phyloP scores from a whole-genome alignment of 2,329 filamentous ascomycete genomes.

The Cercospora zeina region DNA sequence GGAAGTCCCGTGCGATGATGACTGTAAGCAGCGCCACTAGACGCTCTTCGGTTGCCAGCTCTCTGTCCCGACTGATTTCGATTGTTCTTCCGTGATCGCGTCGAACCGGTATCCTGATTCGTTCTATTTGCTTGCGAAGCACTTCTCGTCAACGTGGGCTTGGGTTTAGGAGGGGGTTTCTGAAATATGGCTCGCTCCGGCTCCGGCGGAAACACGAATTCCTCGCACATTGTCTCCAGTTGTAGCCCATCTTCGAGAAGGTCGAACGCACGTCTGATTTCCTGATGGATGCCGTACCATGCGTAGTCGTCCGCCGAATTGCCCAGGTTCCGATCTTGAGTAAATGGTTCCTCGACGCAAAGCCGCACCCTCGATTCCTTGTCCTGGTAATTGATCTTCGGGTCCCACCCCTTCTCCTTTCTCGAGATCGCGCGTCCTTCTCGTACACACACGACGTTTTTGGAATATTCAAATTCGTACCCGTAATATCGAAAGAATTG shows the following conservation, averaged over 20 bases:
- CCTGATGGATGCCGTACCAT: conserved; percentile 85
- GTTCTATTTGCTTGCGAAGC: conserved; percentile 51
- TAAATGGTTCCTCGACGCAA: conserved; percentile 97
- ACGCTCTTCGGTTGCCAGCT: conserved; percentile 56
- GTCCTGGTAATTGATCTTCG: conserved; percentile 47
- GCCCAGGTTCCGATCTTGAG: conserved; percentile 80
- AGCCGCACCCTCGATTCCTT: conserved; percentile 67
- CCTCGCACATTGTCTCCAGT: conserved; percentile 79
- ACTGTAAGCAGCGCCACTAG: conserved; percentile 55
- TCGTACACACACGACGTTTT: conserved; percentile 78
- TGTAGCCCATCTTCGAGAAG: conserved; percentile 71
- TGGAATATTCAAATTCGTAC: conserved; percentile 88
- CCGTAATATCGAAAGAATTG: conserved; percentile 95
- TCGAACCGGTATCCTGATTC: conserved; percentile 47
- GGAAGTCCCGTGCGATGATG: conserved; percentile 40
- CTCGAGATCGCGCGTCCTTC: conserved; percentile 77
- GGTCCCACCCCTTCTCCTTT: conserved; percentile 84
- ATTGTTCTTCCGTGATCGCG: conserved; percentile 42
- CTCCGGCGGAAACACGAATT: conserved; percentile 84
- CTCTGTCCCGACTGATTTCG: conserved; percentile 53
- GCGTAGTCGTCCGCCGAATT: conserved; percentile 96
- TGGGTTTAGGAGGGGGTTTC: conserved; percentile 57
- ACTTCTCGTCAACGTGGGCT: conserved; percentile 54
- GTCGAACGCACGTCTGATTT: conserved; percentile 85
- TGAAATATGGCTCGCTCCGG: conserved; percentile 60